Conservation (phyloP, 1,284 basidiomycete genomes). For the Vanrija pseudolonga region DNA sequence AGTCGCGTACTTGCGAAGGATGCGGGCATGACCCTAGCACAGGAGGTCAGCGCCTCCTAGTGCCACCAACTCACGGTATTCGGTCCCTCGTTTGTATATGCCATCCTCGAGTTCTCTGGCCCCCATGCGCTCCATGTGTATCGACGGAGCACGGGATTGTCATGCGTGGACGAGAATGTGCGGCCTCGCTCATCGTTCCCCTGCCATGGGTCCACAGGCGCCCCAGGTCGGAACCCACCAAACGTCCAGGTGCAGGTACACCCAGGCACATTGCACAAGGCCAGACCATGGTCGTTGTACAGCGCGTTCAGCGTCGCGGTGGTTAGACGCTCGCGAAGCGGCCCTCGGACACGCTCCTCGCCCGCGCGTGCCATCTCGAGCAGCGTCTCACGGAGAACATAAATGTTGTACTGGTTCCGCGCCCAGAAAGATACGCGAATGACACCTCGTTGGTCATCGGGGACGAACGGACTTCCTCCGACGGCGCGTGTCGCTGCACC, state of each 20-base stretch:
- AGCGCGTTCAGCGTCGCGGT: not conserved
- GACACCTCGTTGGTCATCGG: not conserved
- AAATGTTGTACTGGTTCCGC: not conserved
- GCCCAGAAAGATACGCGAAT: not conserved
- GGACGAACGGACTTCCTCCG: not conserved
- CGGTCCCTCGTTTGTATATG: no score
- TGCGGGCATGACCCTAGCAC: no score
- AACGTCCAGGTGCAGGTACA: not conserved
- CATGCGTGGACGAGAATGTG: not conserved
- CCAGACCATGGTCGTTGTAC: not conserved
- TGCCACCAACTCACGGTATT: no score
- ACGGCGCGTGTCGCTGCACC: not conserved
- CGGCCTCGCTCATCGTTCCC: not conserved
- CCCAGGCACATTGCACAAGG: not conserved
- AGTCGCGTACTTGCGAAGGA: no score
- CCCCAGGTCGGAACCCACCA: not conserved
- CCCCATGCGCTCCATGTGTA: not conserved
- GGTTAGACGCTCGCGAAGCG: not conserved
- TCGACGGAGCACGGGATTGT: not conserved
- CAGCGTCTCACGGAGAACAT: not conserved
- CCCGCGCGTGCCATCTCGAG: not conserved
- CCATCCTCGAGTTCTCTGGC: not conserved
- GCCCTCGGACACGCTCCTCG: not conserved
- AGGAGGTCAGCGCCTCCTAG: no score
- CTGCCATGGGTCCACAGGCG: not conserved